These are phyloP conservation scores for Hydnomerulius pinastri DNA, from an alignment of 768 basidiomycete species.

Conservation along the genomic window DNA sequence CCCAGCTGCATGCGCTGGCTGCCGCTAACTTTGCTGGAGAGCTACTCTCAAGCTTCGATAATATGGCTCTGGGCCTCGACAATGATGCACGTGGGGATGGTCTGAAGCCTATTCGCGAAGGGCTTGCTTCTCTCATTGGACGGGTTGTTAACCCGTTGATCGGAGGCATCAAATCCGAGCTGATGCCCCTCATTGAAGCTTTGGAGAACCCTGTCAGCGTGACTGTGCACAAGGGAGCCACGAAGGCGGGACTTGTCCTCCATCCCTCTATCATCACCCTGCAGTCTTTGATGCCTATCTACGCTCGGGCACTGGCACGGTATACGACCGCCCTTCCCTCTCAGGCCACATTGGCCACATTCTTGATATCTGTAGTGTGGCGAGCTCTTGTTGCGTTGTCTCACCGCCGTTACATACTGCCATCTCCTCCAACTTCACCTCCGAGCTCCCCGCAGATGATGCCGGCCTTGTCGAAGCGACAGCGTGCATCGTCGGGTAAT, in stretches of 20 bases:
- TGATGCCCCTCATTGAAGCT: conserved; percentile 62
- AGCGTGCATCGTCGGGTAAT: conserved; percentile 37
- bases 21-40: conserved; percentile 73
- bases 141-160: conserved; percentile 69
- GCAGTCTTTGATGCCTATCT: conserved; percentile 61
- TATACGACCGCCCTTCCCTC: conserved; percentile 55
- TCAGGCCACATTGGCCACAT: conserved; percentile 64
- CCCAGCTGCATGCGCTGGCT: conserved; percentile 71
- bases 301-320: conserved; percentile 56
- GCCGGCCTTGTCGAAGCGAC: conserved; percentile 42
- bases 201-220: conserved; percentile 50
- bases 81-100: conserved; percentile 66
- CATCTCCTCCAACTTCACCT: conserved; percentile 39
- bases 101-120: conserved; percentile 67
- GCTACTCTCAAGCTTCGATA: conserved; percentile 69
- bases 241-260: conserved; percentile 11
- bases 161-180: conserved; percentile 57
- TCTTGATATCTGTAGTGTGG: conserved; percentile 77
- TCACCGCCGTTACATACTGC: conserved; percentile 46
- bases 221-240: conserved; percentile 20
- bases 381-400: conserved; percentile 70
- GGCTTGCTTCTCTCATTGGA: conserved; percentile 65
- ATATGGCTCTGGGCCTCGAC: conserved; percentile 61
- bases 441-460: conserved; percentile 38
- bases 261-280: conserved; percentile 66